Base-by-base conservation (phyloP, 202 grass and related monocot species). In the Miscanthus sacchariflorus region DNA sequence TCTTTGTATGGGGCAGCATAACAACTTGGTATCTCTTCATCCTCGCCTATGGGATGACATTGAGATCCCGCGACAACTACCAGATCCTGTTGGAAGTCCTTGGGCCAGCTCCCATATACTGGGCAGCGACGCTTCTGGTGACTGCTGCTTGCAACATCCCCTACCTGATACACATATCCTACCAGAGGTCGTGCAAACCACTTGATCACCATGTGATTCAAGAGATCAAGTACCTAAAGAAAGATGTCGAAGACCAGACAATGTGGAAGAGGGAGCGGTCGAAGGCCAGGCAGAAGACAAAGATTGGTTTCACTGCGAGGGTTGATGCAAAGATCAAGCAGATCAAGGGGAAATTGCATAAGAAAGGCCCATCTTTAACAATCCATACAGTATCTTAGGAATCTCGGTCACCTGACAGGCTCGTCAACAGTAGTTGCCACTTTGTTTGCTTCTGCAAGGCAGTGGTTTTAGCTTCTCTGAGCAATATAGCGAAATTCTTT, bases 141-240 rank as follows among this genome's bases (percentile, higher is more conserved):
- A 89, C 91, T 21, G 88, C 89, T 82, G 91, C 90, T 86, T 96
- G 97, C 82, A 96, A 95, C 79, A 89, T 99, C 12, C 97, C 94
- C 44, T 99, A 96, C 83, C 84, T 97, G 76, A 88, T 90, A 44
- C 97, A 99, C 80, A 96, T 99, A 79, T 97, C 97, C 33, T 99
- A 92, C 88, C 97, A 97, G 88, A 93, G 94, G 64, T 87, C 81
- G 5, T 92, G 88, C 86, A 97, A 93, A 84, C 97, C 97, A 82
- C 88, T 95, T 56, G 97, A 95, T 88, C 94, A 99, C 87, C 97
- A 99, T 87, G 94, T 99, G 78, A 97, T 97, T 66, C 97, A 99
- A 86, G 97, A 99, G 82, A 99, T 97, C 39, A 99, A 97, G 63
- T 97, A 97, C 84, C 85, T 92, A 50, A 81, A 81, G 72, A 97